phyloP scores from a whole-genome alignment of 1,284 basidiomycete species.

The Athelia psychrophila region DNA sequence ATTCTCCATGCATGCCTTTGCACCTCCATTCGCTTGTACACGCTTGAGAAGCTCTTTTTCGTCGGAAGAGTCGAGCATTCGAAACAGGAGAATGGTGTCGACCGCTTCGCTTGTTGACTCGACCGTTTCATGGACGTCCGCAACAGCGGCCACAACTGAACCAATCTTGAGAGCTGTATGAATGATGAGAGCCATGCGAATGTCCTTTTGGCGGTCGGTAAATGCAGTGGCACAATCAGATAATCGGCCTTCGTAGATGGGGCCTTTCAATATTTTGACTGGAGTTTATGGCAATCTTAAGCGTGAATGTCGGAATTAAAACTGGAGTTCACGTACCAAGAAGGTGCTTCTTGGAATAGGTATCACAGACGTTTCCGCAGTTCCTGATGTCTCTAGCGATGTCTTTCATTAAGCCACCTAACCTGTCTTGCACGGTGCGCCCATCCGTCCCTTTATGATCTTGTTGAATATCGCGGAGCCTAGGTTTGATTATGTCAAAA shows the following conservation, averaged over 20 bases:
- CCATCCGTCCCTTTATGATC: slow-evolving; percentile 6
- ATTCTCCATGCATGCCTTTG: slow-evolving; percentile 6
- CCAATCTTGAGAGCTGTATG: slow-evolving; percentile 33
- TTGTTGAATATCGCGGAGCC: slow-evolving; percentile 10
- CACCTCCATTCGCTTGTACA: slow-evolving; percentile 9
- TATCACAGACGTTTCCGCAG: slow-evolving; percentile 20
- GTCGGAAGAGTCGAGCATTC: slow-evolving; percentile 6
- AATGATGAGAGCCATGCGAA: slow-evolving; percentile 27
- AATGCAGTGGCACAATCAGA: slow-evolving; percentile 30
- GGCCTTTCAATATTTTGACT: slow-evolving; percentile 34
- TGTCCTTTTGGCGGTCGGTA: slow-evolving; percentile 26
- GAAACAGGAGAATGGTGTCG: slow-evolving; percentile 9
- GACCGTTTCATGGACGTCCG: slow-evolving; percentile 17
- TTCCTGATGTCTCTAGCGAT: slow-evolving; percentile 16
- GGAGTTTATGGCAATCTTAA: slow-evolving; percentile 3
- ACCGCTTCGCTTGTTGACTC: slow-evolving; percentile 19
- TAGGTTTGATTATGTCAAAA: not conserved
- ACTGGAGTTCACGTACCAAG: slow-evolving; percentile 13
- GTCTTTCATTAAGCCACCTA: slow-evolving; percentile 10
- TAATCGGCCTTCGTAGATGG: slow-evolving; percentile 33
- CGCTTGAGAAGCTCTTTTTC: slow-evolving; percentile 2
- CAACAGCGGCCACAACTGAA: slow-evolving; percentile 27
- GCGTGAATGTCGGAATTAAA: not conserved
- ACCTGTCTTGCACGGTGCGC: slow-evolving; percentile 11
- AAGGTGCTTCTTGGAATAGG: slow-evolving; percentile 19